These are phyloP conservation scores for Xerocomellus chrysenteron DNA, from an alignment of 768 basidiomycete species.

Conservation along the genomic window DNA sequence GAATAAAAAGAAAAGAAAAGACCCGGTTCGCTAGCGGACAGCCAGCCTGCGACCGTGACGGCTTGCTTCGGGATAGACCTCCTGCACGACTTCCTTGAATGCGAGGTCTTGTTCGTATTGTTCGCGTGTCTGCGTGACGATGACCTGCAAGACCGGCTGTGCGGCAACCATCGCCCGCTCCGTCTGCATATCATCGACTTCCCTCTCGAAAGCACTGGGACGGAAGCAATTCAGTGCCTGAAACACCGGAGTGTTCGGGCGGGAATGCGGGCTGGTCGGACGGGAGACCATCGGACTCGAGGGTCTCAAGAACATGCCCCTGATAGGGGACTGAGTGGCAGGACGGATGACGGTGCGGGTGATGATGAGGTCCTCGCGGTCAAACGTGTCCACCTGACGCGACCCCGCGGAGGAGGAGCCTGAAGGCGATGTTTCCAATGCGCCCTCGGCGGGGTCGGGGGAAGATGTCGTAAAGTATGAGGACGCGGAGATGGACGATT, in stretches of 20 bases:
- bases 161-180: slow-evolving; percentile 12
- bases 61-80: slow-evolving; percentile 28
- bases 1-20: background rate
- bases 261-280: slow-evolving; percentile 24
- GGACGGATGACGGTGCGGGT: slow-evolving; percentile 42
- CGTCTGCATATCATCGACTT: slow-evolving; percentile 27
- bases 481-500: slow-evolving; percentile 14
- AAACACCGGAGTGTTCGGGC: slow-evolving; percentile 23
- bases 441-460: slow-evolving; percentile 10
- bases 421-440: slow-evolving; percentile 1
- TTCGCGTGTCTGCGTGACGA: slow-evolving; percentile 34
- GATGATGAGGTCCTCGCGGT: slow-evolving; percentile 33
- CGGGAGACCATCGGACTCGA: slow-evolving; percentile 31
- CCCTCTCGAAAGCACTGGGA: slow-evolving; percentile 32
- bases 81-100: slow-evolving; percentile 30
- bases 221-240: slow-evolving; percentile 37
- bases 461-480: slow-evolving; percentile 24
- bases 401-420: slow-evolving; percentile 5
- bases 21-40: background rate
- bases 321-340: slow-evolving; percentile 22
- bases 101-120: slow-evolving; percentile 34
- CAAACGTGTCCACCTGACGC: slow-evolving; percentile 25
- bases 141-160: slow-evolving; percentile 32
- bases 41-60: slow-evolving; percentile 14
- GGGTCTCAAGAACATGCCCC: slow-evolving; percentile 30